A percentile compares a stretch with the other conserved stretches of the same genome.
Conservation (phyloP, 371 early-diverging fungal species). For the Apophysomyces ossiformis region DNA sequence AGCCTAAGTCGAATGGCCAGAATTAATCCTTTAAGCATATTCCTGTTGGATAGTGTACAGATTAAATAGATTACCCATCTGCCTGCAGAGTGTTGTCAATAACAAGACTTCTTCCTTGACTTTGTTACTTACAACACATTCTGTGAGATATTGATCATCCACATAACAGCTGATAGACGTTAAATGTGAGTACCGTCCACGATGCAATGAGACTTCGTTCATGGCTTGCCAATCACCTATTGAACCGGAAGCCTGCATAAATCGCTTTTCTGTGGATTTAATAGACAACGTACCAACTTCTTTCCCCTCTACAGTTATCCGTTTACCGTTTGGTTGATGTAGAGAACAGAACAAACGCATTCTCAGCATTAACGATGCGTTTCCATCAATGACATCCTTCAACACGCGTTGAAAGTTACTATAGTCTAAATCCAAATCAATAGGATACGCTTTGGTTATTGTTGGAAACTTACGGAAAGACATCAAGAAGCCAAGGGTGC, state of each 20-base stretch:
- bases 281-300: conserved; percentile 36
- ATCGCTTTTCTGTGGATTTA: neutral
- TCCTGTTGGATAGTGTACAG: too few species aligned
- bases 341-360: conserved; percentile 79
- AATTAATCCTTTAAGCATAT: neutral
- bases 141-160: conserved; percentile 80
- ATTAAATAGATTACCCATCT: conserved; percentile 51
- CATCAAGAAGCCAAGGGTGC: conserved; percentile 90
- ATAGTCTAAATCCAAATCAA: conserved; percentile 50
- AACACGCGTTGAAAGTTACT: conserved; percentile 64
- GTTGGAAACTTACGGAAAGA: conserved; percentile 65
- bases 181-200: conserved; percentile 86
- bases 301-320: conserved; percentile 47
- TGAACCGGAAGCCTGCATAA: neutral
- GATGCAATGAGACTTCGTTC: conserved; percentile 90
- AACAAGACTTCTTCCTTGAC: neutral
- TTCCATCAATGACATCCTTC: conserved; percentile 62
- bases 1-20: conserved; percentile 42
- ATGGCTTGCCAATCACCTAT: conserved; percentile 69
- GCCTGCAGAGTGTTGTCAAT: conserved; percentile 43
- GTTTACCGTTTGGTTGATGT: conserved; percentile 56
- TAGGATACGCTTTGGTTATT: neutral
- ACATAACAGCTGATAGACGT: conserved; percentile 81
- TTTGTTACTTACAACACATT: conserved; percentile 76
- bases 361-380: conserved; percentile 68